These are phyloP conservation scores for Fomitopsis betulina DNA, from an alignment of 1,284 basidiomycete species.

Conservation along the genomic window DNA sequence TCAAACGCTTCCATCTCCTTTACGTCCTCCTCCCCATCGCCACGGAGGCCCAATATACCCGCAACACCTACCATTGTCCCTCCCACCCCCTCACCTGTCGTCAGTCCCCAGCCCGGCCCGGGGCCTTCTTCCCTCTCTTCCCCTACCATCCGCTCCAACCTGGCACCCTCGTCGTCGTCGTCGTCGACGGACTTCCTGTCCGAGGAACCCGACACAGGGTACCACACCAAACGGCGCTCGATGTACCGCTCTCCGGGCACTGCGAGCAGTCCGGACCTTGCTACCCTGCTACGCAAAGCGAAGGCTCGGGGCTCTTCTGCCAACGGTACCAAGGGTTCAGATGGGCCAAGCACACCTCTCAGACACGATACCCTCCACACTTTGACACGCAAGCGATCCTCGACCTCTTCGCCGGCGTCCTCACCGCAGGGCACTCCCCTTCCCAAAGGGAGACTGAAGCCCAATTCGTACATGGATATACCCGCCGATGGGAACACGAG, in stretches of 20 bases:
- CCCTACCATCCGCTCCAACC: constrained; percentile 24
- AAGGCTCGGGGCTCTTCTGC: constrained; percentile 52
- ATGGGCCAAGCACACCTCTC: constrained; percentile 37
- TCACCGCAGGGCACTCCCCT: constrained; percentile 14
- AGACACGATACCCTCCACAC: constrained; percentile 10
- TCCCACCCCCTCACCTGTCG: constrained; percentile 45
- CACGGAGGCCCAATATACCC: constrained; percentile 28
- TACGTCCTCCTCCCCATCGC: constrained; percentile 20
- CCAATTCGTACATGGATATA: constrained; percentile 13
- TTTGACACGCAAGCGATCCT: constrained; percentile 28
- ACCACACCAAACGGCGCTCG: constrained; percentile 71
- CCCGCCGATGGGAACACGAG: constrained; percentile 6
- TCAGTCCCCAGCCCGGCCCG: constrained; percentile 21
- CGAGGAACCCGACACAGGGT: constrained; percentile 61
- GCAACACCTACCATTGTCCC: constrained; percentile 53
- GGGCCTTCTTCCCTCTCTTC: constrained; percentile 10
- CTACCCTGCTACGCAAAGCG: constrained; percentile 77
- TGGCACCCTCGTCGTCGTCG: constrained; percentile 35
- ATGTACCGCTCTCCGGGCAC: constrained; percentile 86
- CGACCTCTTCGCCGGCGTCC: constrained; percentile 22
- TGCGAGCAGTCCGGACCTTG: constrained; percentile 84
- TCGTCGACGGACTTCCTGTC: constrained; percentile 50
- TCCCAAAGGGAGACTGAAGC: constrained; percentile 17
- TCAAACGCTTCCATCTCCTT: constrained; percentile 28
- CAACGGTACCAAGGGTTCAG: constrained; percentile 42